Base-by-base conservation (phyloP, 2,329 filamentous ascomycete species). In the Colletotrichum tropicale region DNA sequence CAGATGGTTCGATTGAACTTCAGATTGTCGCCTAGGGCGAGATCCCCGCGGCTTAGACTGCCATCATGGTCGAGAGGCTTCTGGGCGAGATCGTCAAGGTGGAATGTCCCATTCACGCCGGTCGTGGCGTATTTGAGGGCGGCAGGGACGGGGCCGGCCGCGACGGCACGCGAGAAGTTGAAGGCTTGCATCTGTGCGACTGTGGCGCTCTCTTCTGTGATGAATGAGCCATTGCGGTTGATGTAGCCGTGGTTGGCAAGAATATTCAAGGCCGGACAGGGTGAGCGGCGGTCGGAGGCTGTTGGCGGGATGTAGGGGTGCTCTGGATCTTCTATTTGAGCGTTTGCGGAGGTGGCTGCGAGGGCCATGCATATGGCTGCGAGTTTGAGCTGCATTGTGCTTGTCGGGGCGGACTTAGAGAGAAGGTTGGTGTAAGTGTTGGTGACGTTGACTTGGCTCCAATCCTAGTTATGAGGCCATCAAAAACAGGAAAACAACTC, bases 81-180 rank as follows among this genome's bases (percentile, higher is more conserved):
- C 48, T 28, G 69, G 13, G 69, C 69, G 18, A 71, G 69, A n/a
- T 71, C 69, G 61, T 71, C 69, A 26, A 71, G 69, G 26, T 71
- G 69, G 48, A 70, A 70, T 16, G 69, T 66, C 6, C 61, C 69
- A 43, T 71, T 24, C 9, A 66, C 69, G 15, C 69, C 69, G 12
- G 69, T 71, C 24, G 69, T 66, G 32, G 61, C 24, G 32, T 71
- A 60, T 24, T 43, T 48, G 6, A 71, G 61, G 4, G 48, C 69
- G 12, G 61, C 69, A 15, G 69, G 61, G 8, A 71, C 48, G 6
- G 69, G 69, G 12, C 48, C 61, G 4, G 61, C 69, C 5, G 69
- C 61, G 8, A 71, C 69, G 3, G 43, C 18, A 12, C 61, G 61
- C 3, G 69, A 71, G 24, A 71, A 71, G 61, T 66, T 71, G 34